Base-by-base conservation (phyloP, 83 land plant species). In the Larix sibirica region DNA sequence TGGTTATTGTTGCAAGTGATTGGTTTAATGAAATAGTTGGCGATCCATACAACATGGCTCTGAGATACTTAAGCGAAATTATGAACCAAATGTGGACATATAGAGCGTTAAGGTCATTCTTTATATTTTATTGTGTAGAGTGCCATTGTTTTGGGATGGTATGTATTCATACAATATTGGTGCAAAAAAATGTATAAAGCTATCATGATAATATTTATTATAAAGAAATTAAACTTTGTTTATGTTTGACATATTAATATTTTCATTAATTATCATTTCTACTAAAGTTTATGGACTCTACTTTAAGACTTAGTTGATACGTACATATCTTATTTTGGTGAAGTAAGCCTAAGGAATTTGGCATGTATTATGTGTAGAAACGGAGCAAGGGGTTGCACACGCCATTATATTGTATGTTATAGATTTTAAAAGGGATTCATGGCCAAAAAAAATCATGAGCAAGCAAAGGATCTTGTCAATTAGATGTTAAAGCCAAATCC, bases 401-500 rank as follows among this genome's bases (percentile, higher is more conserved):
- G 28, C 28, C 28, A 28, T 28, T 28, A 28, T 28, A 28, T 28
- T 0, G 0, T 28, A 28, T 28, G 28, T 28, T 28, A 28, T 0
- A 28, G 28, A 28, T 28, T 28, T 28, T 28, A 28, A 28, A 28
- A 28, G 28, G 28, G 28, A 28, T 28, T 28, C 0, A 0, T 28
- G 28, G 28, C 0, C 0, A 28, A 28, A 28, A 28, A 0, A 28
- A 28, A 28, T 28, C 28, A 28, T 0, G 28, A 28, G 28, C 28
- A 28, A 28, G 28, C 28, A 28, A 28, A 28, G 28, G 28, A 28
- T 28, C 28, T 28, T 28, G 28, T 28, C 28, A 28, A 28, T 28
- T 28, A 28, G 28, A 28, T 28, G 28, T 0, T 28, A 28, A 28
- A 90, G 62, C 95, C 92, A 61, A 92, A 92, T 81, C 95, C 95